Evolutionary conservation across 495 filamentous ascomycete species (phyloP).

Genomic region (Penicillium flavigenum): DNA sequence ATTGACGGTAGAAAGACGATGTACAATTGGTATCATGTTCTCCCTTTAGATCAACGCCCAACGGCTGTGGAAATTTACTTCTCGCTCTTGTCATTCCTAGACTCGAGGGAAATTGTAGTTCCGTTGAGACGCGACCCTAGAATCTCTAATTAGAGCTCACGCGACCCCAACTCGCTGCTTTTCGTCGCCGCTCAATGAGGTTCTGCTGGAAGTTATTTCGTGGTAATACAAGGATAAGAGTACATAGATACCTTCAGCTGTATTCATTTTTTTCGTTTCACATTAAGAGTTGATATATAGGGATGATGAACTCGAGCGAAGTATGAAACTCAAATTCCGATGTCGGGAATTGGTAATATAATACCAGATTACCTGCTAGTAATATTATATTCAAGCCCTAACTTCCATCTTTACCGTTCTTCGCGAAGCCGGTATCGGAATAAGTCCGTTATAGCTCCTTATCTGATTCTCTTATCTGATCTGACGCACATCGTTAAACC

Average conservation of each 20-base stretch:
- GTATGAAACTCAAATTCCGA: neutral
- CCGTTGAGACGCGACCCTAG: neutral
- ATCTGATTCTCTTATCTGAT: conserved; percentile 29
- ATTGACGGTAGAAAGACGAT: too few relatives aligned
- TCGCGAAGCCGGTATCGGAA: neutral
- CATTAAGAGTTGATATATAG: neutral
- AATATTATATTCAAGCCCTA: conserved; percentile 10
- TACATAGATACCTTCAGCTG: too few relatives aligned
- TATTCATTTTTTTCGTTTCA: neutral
- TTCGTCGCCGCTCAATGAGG: neutral
- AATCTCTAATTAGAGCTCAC: neutral
- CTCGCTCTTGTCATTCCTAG: neutral
- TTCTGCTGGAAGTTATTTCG: neutral
- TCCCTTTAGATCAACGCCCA: neutral
- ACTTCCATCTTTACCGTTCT: conserved; percentile 1
- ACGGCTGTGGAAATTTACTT: neutral
- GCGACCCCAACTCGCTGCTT: too few relatives aligned
- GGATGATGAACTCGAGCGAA: neutral
- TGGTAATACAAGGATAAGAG: too few relatives aligned
- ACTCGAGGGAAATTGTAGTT: neutral
- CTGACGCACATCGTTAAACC: conserved; percentile 14
- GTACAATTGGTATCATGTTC: neutral
- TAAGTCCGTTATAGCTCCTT: neutral
- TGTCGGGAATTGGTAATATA: neutral
- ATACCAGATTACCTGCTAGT: conserved; percentile 4